phyloP scores from a whole-genome alignment of 805 yeast genomes.

The Kodamaea neixiangensis region DNA sequence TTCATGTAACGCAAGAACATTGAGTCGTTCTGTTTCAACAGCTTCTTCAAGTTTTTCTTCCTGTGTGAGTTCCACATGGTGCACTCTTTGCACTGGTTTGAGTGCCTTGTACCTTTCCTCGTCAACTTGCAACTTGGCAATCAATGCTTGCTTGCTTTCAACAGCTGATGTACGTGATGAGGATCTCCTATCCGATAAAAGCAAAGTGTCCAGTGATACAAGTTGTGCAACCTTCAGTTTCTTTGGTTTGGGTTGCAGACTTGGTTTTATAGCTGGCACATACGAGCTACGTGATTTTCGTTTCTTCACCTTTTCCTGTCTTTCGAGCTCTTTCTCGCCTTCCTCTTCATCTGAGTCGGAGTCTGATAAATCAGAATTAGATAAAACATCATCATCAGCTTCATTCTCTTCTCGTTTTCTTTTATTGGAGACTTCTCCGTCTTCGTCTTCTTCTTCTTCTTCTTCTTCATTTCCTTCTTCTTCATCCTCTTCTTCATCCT shows the following conservation, averaged over 20 bases:
- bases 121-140: constrained; percentile 66
- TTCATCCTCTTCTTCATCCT: constrained; percentile 39
- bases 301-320: constrained; percentile 40
- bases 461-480: constrained; percentile 49
- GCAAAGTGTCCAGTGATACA: constrained; percentile 50
- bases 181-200: constrained; percentile 59
- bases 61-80: constrained; percentile 60
- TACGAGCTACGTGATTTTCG: constrained; percentile 25
- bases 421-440: constrained; percentile 17
- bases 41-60: constrained; percentile 82
- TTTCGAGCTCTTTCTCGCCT: constrained; percentile 65
- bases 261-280: constrained; percentile 18
- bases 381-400: constrained; percentile 48
- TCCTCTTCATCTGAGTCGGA: constrained; percentile 64
- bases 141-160: constrained; percentile 73
- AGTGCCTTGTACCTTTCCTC: constrained; percentile 58
- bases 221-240: constrained; percentile 20
- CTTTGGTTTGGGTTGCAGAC: constrained; percentile 20
- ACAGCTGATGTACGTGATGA: constrained; percentile 79
- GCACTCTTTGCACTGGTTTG: constrained; percentile 42
- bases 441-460: constrained; percentile 22
- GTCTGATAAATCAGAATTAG: constrained; percentile 53
- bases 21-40: constrained; percentile 76
- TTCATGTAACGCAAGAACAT: constrained; percentile 67
- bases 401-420: constrained; percentile 18